Percentiles rank a stretch among this genome's conserved stretches.
Evolutionary conservation across 495 filamentous ascomycete genomes (phyloP).

Genomic region (Podospora fimiseda): DNA sequence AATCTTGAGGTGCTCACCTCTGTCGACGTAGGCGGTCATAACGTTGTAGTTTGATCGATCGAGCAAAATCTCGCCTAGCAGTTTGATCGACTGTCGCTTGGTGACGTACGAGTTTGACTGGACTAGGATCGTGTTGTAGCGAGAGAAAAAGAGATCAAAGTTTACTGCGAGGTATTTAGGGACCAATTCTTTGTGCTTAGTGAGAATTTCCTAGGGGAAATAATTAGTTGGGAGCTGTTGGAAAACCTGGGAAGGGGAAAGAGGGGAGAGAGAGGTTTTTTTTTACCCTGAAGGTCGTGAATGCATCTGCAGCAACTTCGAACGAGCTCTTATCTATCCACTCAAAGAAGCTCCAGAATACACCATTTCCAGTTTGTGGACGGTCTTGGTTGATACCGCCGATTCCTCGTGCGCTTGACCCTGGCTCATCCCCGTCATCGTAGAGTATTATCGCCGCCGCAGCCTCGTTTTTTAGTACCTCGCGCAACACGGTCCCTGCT

Average conservation of each 20-base stretch:
- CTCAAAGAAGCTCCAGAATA: slow-evolving; percentile 97
- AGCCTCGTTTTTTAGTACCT: slow-evolving; percentile 85
- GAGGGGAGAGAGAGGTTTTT: slow-evolving; percentile 17
- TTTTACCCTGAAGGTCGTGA: slow-evolving; percentile 91
- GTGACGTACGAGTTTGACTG: slow-evolving; percentile 95
- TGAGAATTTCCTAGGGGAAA: slow-evolving; percentile 70
- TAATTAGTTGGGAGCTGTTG: slow-evolving; percentile 2
- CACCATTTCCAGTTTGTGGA: slow-evolving; percentile 64
- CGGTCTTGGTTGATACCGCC: slow-evolving; percentile 60
- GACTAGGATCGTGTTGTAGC: slow-evolving; percentile 83
- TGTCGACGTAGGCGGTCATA: slow-evolving; percentile 95
- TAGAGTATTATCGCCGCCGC: slow-evolving; percentile 86
- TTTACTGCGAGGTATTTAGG: slow-evolving; percentile 79
- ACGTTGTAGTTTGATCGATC: slow-evolving; percentile 95
- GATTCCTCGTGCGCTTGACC: slow-evolving; percentile 48
- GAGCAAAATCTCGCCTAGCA: slow-evolving; percentile 89
- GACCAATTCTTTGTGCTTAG: slow-evolving; percentile 85
- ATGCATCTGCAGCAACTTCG: slow-evolving; percentile 94
- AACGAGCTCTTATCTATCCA: slow-evolving; percentile 95
- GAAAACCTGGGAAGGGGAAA: background rate
- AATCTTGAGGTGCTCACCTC: slow-evolving; percentile 90
- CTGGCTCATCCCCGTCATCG: slow-evolving; percentile 65
- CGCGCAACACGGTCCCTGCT: slow-evolving; percentile 83
- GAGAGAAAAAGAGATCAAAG: slow-evolving; percentile 83
- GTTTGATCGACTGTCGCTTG: slow-evolving; percentile 95